Conservation (phyloP, 2,329 filamentous ascomycete genomes). For the Colletotrichum cereale region DNA sequence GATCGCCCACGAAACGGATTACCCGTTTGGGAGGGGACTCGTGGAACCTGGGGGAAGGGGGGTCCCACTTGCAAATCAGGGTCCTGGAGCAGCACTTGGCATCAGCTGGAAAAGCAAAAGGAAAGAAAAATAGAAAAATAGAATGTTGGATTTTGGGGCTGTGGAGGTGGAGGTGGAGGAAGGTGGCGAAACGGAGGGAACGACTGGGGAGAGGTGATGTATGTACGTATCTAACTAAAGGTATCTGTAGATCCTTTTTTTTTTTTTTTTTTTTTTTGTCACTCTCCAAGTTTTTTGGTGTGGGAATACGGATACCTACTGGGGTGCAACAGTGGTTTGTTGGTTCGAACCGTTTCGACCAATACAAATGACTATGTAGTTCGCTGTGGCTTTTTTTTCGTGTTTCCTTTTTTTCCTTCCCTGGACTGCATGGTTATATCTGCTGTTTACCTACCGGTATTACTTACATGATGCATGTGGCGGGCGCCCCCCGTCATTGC, state of each 20-base stretch:
- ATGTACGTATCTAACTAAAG: too few relatives aligned
- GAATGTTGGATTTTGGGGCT: not conserved
- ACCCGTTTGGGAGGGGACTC: not conserved
- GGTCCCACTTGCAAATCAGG: conserved; percentile 1
- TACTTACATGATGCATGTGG: conserved; percentile 5
- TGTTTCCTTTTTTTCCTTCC: not conserved
- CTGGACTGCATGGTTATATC: not conserved
- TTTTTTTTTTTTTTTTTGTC: not conserved
- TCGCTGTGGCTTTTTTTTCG: not conserved
- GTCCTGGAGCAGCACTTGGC: not conserved
- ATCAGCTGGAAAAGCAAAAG: not conserved
- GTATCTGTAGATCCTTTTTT: not conserved
- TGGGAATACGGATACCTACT: too few relatives aligned
- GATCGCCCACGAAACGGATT: conserved; percentile 9
- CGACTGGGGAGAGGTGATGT: not conserved
- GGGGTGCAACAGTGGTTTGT: not conserved
- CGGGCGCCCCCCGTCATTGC: not conserved
- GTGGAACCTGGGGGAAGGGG: not conserved
- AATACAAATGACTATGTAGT: not conserved
- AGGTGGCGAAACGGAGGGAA: not conserved
- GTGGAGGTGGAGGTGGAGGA: conserved; percentile 2
- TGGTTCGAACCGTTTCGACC: too few relatives aligned
- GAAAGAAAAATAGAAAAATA: not conserved
- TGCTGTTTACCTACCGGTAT: too few relatives aligned
- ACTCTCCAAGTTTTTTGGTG: not conserved